Evolutionary conservation across 1,284 basidiomycete genomes (phyloP), one percentile per base, ranked within the genome.

Genomic region (Cutaneotrichosporon sp.): DNA sequence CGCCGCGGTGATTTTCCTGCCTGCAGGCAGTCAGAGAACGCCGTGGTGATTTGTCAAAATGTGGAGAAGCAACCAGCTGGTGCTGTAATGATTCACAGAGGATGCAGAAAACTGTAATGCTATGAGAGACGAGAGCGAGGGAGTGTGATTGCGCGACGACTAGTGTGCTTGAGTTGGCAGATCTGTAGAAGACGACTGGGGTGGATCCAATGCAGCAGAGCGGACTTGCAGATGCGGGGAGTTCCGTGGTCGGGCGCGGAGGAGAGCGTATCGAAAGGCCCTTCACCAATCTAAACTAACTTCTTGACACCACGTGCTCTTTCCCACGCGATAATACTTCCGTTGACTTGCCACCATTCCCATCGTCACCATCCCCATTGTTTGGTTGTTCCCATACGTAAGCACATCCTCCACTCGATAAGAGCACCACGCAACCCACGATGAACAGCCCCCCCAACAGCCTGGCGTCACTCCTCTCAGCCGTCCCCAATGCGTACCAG

Each of bases 361-460:
- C 55, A 10, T 38, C 38, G 36, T 56, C 38, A 52, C 50, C 16
- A 5, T 10, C 8, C 22, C 55, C 16, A n/a, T 58, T 47, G 57
- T 47, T 58, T 58, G 40, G 46, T 47, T 58, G n/a, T 30, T 30
- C 46, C 40, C 56, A 58, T 58, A 56, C 55, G 55, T 56, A 56
- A 56, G 55, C 55, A 56, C 22, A 6, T 42, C 50, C 52, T 47
- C 60, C 51, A 61, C 51, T 60, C 58, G 5, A 5, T 31, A 30
- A 47, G 57, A 51, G 34, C 61, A 62, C 36, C 4, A 5, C n/a
- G 5, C n/a, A 58, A 57, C 61, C 50, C 55, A 56, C 36, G 34
- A 64, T 64, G 62, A 64, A 59, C 58, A 56, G 51, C 26, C 62
- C 62, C 21, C 62, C 58, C 18, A 60, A 40, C 58, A 56, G 51